Conservation (phyloP, 805 yeast species). For the Candida argentea region DNA sequence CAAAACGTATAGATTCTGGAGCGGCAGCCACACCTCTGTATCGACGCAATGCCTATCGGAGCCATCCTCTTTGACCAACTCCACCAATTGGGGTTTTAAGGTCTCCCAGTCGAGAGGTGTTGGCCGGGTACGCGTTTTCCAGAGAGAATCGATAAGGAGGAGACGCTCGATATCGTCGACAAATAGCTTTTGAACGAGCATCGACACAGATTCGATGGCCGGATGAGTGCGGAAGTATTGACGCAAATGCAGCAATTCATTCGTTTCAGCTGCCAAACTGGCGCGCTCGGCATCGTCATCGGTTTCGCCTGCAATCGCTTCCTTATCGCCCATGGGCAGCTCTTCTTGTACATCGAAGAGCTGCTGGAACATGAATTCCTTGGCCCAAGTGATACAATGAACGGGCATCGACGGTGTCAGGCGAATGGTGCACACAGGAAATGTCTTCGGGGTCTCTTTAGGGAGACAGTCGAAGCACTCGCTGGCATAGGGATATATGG, state of each 20-base stretch:
- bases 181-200: constrained; percentile 53
- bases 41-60: constrained; percentile 8
- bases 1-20: constrained; percentile 56
- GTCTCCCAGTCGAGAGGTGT: constrained; percentile 38
- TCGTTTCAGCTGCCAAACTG: constrained; percentile 54
- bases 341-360: constrained; percentile 48
- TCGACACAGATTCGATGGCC: constrained; percentile 19
- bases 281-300: constrained; percentile 57
- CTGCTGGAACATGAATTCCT: constrained; percentile 76
- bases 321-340: constrained; percentile 6
- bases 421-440: constrained; percentile 93
- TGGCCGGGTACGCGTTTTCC: constrained; percentile 70
- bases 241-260: constrained; percentile 42
- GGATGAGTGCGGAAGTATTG: constrained; percentile 8
- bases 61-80: constrained; percentile 3
- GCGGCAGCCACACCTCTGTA: constrained; percentile 48
- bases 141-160: constrained; percentile 57
- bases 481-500: constrained; percentile 68
- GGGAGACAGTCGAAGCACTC: constrained; percentile 93
- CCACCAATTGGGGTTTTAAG: constrained; percentile 6
- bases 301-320: constrained; percentile 36
- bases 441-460: constrained; percentile 81
- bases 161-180: constrained; percentile 71
- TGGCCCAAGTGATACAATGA: constrained; percentile 97
- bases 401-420: constrained; percentile 95